Base-by-base conservation (phyloP, 768 basidiomycete species). In the Galerina marginata region DNA sequence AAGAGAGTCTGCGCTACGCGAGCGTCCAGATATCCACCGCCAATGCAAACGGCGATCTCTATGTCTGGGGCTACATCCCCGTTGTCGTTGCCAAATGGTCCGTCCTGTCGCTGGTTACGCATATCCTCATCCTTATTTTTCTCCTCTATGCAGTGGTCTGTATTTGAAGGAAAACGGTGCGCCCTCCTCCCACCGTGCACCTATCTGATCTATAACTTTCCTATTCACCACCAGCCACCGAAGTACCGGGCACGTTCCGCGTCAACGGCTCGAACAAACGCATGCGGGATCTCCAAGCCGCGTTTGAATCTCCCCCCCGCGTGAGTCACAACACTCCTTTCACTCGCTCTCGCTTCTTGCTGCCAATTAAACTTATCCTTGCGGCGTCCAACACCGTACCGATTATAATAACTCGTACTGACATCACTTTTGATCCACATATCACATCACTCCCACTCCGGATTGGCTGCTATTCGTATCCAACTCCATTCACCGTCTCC, bases 21-120 rank as follows among this genome's bases (percentile, higher is more conserved):
- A 91, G 86, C 67, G 96, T 97, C 1, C 95, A 96, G 70, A 96
- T 99, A 71, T 93, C 91, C 9, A 96, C 95, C 12, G 89, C 92
- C 6, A 91, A 90, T 59, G 81, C 89, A 10, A 86, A 86, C 61
- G 94, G 94, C 7, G 87, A 92, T 64, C 81, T 93, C 15, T 93
- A 92, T 71, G 90, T 95, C 5, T 96, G 93, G 91, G 95, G 96
- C 1, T 92, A 91, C 71, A 93, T 99, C 50, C 96, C 96, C 9
- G 93, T 98, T 43, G 95, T 98, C 54, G 96, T 99, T 43, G 96
- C 96, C 47, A 98, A 97, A 77, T 98, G 95, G 93, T 94, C 38
- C 79, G 77, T 20, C 20, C 20, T 54, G 48, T 62, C 6, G 47
- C 48, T 64, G 48, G 61, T 58, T 39, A 46, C 54, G 59, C 12